phyloP scores from a whole-genome alignment of 148 eudicot genomes.

The Dysphania ambrosioides region DNA sequence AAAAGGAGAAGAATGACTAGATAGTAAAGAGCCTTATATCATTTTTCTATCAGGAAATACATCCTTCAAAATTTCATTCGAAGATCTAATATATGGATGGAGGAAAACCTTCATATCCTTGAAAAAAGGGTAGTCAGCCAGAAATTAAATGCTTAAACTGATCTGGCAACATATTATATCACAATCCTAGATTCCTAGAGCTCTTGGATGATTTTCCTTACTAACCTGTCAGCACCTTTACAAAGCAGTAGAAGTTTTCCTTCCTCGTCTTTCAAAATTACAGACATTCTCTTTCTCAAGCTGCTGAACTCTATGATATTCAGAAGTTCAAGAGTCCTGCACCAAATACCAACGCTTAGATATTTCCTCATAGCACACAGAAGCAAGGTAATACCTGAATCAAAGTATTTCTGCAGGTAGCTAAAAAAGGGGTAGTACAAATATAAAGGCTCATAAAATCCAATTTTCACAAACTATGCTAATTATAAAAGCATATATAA shows the following conservation, averaged over 20 bases:
- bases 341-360: background rate
- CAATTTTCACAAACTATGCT: background rate
- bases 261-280: slow-evolving; percentile 43
- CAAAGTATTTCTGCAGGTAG: background rate
- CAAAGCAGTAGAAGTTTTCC: slow-evolving; percentile 49
- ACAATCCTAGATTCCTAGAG: background rate
- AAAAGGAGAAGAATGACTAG: background rate
- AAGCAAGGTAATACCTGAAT: background rate
- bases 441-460: background rate
- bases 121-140: background rate
- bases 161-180: background rate
- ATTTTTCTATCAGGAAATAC: background rate
- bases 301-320: slow-evolving; percentile 61
- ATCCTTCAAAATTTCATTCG: background rate
- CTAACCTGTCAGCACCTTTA: slow-evolving; percentile 78
- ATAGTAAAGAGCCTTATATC: background rate
- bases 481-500: background rate
- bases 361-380: background rate
- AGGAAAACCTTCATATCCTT: background rate
- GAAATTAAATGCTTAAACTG: background rate
- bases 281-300: slow-evolving; percentile 71
- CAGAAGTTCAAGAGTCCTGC: slow-evolving; percentile 44
- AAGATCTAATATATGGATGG: background rate
- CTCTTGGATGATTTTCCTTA: background rate
- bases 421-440: background rate